Evolutionary conservation across 371 early-diverging fungal genomes (phyloP).

Genomic region (Apophysomyces trapeziformis): DNA sequence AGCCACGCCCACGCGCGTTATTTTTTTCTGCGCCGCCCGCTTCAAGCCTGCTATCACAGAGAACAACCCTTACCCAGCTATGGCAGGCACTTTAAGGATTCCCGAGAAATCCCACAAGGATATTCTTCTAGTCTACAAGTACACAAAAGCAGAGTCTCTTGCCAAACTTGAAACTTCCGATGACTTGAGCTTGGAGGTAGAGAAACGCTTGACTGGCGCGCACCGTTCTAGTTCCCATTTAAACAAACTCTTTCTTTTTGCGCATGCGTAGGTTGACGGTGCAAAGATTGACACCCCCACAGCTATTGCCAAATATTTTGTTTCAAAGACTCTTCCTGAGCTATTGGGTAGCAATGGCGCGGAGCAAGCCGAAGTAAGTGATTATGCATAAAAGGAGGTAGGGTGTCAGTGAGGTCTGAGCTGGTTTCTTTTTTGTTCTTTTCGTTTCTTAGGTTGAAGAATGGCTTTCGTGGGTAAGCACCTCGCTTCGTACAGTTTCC

Average conservation of each 20-base stretch:
- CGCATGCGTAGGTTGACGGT: constrained; percentile 40
- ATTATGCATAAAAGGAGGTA: not conserved
- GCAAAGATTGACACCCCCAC: constrained; percentile 54
- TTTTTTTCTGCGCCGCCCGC: too few relatives aligned
- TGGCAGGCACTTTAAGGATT: constrained; percentile 40
- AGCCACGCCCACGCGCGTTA: too few relatives aligned
- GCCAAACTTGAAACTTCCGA: constrained; percentile 32
- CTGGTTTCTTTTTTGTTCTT: constrained; percentile 29
- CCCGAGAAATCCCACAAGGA: constrained; percentile 45
- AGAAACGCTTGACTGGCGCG: not conserved
- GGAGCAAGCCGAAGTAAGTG: constrained; percentile 58
- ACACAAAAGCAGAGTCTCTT: constrained; percentile 33
- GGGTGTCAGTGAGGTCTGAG: not conserved
- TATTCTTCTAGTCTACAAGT: constrained; percentile 38
- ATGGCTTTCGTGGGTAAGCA: constrained; percentile 44
- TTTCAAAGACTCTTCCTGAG: constrained; percentile 50
- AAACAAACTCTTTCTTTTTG: not conserved
- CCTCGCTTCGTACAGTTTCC: constrained; percentile 35
- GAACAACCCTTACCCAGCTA: constrained; percentile 4
- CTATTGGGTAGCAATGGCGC: constrained; percentile 57
- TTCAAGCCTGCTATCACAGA: too few relatives aligned
- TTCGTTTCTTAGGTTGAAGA: constrained; percentile 50
- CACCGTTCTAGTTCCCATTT: not conserved
- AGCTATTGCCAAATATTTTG: constrained; percentile 57
- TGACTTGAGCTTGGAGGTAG: constrained; percentile 39